Evolutionary conservation across 1,284 basidiomycete genomes (phyloP).

Genomic region (Puccinia polysora): DNA sequence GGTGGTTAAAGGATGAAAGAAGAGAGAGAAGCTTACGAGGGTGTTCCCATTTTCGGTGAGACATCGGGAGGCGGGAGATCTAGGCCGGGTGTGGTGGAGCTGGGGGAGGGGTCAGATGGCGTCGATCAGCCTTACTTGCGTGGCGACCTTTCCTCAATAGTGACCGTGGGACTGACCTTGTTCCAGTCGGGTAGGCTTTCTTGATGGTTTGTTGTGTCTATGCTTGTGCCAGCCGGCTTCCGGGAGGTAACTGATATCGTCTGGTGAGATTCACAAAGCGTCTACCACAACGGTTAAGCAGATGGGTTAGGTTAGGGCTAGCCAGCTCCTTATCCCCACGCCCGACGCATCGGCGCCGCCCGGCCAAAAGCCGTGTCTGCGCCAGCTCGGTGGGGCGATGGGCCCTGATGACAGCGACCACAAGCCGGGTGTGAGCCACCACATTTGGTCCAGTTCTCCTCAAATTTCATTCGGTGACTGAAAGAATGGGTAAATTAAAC

Average conservation of each 20-base stretch:
- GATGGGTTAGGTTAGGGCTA: not conserved
- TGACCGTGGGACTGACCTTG: constrained; percentile 3
- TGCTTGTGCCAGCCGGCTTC: not conserved
- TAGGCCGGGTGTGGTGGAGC: not conserved
- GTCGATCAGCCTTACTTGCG: too few relatives aligned
- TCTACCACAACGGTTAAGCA: not conserved
- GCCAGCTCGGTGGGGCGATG: too few relatives aligned
- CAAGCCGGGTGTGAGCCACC: too few relatives aligned
- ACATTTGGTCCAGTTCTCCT: too few relatives aligned
- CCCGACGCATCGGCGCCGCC: too few relatives aligned
- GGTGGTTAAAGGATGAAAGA: not conserved
- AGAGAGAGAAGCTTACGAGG: constrained; percentile 45
- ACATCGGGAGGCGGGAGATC: constrained; percentile 45
- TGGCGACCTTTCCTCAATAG: too few relatives aligned
- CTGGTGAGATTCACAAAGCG: constrained; percentile 17
- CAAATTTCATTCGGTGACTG: too few relatives aligned
- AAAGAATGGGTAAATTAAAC: too few relatives aligned
- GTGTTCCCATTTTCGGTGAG: constrained; percentile 51
- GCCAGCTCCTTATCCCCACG: too few relatives aligned
- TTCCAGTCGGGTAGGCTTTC: not conserved
- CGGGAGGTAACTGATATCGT: not conserved
- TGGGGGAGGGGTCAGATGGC: not conserved
- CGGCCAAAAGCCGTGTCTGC: too few relatives aligned
- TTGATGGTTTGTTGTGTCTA: not conserved
- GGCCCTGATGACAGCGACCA: too few relatives aligned